phyloP scores from a whole-genome alignment of 495 filamentous ascomycete genomes.

The Hypoxylon subgilvum region DNA sequence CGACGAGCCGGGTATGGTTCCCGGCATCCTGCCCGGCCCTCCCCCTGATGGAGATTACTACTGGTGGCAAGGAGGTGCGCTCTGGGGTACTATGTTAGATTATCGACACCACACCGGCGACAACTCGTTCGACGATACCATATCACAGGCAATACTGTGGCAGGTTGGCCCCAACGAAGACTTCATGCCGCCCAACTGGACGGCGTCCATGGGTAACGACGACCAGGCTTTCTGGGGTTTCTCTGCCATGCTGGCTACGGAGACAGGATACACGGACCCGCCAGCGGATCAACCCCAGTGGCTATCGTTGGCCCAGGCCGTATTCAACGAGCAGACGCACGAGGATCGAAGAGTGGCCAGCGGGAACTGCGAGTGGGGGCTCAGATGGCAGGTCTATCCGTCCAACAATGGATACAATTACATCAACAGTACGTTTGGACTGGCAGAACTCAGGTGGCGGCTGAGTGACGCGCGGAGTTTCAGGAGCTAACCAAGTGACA shows the following conservation, averaged over 20 bases:
- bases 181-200: slow-evolving; percentile 64
- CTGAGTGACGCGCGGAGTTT: not conserved
- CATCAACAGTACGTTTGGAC: slow-evolving; percentile 65
- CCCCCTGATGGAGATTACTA: slow-evolving; percentile 62
- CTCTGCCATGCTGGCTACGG: slow-evolving; percentile 71
- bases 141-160: slow-evolving; percentile 57
- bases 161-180: slow-evolving; percentile 60
- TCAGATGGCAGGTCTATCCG: slow-evolving; percentile 79
- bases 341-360: slow-evolving; percentile 64
- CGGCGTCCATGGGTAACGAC: slow-evolving; percentile 69
- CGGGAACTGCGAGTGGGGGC: slow-evolving; percentile 68
- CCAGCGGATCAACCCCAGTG: slow-evolving; percentile 63
- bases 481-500: slow-evolving; percentile 41
- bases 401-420: slow-evolving; percentile 76
- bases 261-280: slow-evolving; percentile 68
- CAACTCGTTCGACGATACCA: slow-evolving; percentile 58
- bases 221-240: slow-evolving; percentile 79
- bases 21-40: slow-evolving; percentile 61
- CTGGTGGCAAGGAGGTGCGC: slow-evolving; percentile 76
- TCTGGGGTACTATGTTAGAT: slow-evolving; percentile 66
- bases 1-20: slow-evolving; percentile 62
- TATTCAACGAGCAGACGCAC: slow-evolving; percentile 70
- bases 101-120: slow-evolving; percentile 67
- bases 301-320: slow-evolving; percentile 72
- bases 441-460: not conserved